These are phyloP conservation scores for Hypoxylon sp. DNA, from an alignment of 2,329 filamentous ascomycete genomes.

Conservation along the genomic window DNA sequence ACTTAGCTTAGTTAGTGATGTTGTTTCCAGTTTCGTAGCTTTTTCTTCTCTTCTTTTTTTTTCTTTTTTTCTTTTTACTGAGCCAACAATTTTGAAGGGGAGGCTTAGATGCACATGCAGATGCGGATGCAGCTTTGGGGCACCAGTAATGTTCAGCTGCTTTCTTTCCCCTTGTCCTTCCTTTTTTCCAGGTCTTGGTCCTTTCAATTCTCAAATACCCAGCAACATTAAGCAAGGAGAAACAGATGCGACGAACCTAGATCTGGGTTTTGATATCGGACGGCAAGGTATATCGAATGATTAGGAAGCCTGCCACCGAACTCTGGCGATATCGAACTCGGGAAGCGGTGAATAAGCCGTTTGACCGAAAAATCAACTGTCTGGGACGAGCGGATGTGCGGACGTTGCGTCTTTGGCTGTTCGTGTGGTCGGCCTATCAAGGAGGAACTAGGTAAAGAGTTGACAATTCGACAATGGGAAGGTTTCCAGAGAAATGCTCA, in stretches of 20 bases:
- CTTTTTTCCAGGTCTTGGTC: conserved; percentile 1
- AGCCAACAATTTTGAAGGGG: conserved; percentile 34
- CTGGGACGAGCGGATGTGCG: conserved; percentile 18
- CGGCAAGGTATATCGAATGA: not conserved
- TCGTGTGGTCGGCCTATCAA: conserved; percentile 15
- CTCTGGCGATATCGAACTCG: not conserved
- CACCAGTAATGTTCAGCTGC: conserved; percentile 36
- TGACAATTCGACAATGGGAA: conserved; percentile 32
- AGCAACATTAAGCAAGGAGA: conserved; percentile 3
- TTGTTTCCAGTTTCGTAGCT: conserved; percentile 21
- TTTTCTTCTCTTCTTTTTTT: conserved; percentile 5
- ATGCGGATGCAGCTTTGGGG: conserved; percentile 36
- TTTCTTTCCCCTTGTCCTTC: conserved; percentile 20
- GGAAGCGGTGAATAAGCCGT: conserved; percentile 22
- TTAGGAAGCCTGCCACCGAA: not conserved
- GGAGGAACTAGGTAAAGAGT: conserved; percentile 4
- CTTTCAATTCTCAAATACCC: conserved; percentile 7
- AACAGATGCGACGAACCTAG: conserved; percentile 1
- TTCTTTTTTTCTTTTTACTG: conserved; percentile 28
- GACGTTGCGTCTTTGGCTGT: conserved; percentile 29
- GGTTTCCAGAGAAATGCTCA: conserved; percentile 26
- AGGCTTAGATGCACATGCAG: conserved; percentile 41
- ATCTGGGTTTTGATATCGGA: not conserved
- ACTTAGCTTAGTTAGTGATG: conserved; percentile 5
- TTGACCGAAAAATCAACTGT: conserved; percentile 10